Percentiles rank a stretch among this genome's conserved stretches.
Conservation (phyloP, 1,284 basidiomycete species). For the Erythrobasidium hasegawianum region DNA sequence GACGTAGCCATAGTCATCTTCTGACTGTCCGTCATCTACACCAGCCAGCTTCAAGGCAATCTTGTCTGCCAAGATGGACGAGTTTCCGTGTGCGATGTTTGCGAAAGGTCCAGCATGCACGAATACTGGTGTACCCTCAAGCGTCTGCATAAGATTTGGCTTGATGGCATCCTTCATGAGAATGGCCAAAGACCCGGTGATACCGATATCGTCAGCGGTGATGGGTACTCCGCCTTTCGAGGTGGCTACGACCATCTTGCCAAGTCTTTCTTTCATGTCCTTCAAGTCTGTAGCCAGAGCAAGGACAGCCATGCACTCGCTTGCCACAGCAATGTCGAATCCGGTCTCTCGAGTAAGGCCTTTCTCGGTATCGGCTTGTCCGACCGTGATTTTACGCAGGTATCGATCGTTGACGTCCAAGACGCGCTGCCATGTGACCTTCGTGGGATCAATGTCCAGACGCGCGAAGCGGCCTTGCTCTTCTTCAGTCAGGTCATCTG, state of each 20-base stretch:
- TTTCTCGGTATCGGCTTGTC: conserved; percentile 83
- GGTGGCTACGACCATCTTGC: conserved; percentile 95
- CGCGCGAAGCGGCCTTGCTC: conserved; percentile 86
- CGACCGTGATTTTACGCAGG: conserved; percentile 89
- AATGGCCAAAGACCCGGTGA: conserved; percentile 91
- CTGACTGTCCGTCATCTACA: conserved; percentile 82
- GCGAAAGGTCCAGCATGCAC: conserved; percentile 99
- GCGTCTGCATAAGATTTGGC: conserved; percentile 97
- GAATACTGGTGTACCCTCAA: conserved; percentile 98
- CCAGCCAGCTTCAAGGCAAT: conserved; percentile 96
- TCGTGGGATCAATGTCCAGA: conserved; percentile 83
- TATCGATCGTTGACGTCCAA: conserved; percentile 96
- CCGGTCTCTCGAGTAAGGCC: conserved; percentile 84
- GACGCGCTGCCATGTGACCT: conserved; percentile 98
- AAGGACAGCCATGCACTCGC: conserved; percentile 97
- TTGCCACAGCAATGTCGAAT: conserved; percentile 96
- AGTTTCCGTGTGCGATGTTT: conserved; percentile 99
- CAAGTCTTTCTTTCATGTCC: conserved; percentile 88
- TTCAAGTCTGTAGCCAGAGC: conserved; percentile 80
- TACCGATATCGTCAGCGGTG: conserved; percentile 95
- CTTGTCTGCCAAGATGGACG: conserved; percentile 93
- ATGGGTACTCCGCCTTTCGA: conserved; percentile 85
- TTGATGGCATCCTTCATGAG: conserved; percentile 99
- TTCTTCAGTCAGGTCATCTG: conserved; percentile 85
- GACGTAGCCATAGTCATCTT: conserved; percentile 83